Base-by-base conservation (phyloP, 148 eudicot species). In the Beta vulgaris region DNA sequence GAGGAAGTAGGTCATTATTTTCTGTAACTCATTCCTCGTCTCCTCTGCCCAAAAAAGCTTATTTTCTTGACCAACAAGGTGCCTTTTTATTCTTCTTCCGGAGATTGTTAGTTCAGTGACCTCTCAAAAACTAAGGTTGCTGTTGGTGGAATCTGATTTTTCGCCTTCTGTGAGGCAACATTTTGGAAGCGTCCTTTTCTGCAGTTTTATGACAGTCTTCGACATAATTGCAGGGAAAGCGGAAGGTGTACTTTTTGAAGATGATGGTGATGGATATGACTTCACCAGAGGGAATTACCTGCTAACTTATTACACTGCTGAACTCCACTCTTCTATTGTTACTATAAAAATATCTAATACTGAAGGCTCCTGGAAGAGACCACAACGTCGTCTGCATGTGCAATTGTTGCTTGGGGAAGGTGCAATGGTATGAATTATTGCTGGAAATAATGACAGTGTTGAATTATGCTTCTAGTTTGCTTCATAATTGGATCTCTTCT, bases 181-280 rank as follows among this genome's bases (percentile, higher is more conserved):
- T 39, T 8, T 18, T 53, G 26, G 23, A 46, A 32, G 28, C 26
- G 42, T 36, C 15, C 54, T 36, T 74, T 69, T 55, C n/a, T 31
- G 66, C 54, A 66, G 42, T 55, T 42, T 43, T 68, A 60, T 84
- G 81, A 80, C 67, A 48, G 25, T 63, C 37, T 68, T 72, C 40
- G 37, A 46, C 46, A 26, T 63, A 71, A 74, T 59, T 84, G 74
- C 91, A 91, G 99, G 99, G 26, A 92, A 89, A 84, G 99, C 98
- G 80, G 83, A 89, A 84, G 99, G 99, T 65, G 73, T 89, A 71
- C 89, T 91, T 55, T 96, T 86, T 78, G 99, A 96, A 86, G 99
- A 96, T 82, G 97, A 89, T 78, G 99, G 98, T 71, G 99, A 96
- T 83, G 99, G 99, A 53, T 96, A 91, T 80, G 98, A 82, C 65